Base-by-base conservation (phyloP, 768 basidiomycete species). In the Chalciporus pseudorubinellus region DNA sequence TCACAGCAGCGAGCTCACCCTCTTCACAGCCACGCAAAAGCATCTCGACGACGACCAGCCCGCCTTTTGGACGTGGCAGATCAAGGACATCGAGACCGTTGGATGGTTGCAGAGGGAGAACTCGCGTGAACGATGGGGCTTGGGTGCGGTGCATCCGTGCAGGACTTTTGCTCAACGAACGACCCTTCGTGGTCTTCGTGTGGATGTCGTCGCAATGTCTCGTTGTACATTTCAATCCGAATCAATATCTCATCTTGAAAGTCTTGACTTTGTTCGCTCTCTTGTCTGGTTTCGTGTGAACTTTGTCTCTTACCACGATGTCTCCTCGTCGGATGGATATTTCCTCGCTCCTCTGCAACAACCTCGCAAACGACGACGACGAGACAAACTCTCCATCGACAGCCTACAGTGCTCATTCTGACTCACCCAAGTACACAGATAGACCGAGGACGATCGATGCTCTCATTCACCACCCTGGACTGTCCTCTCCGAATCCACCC, bases 21-120 rank as follows among this genome's bases (percentile, higher is more conserved):
- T 4, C 3, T 1, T 12, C 3, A 1, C 56, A 89, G 87, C 81
- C 79, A 65, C 73, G 65, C 81, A 89, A 59, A 92, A 92, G 89
- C 89, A 91, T 91, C 89, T 90, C 85, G 79, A 83, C 77, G 86
- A 91, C 63, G 88, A 82, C 72, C 74, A 72, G 83, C 79, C 81
- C 86, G 80, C 88, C 80, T 68, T 39, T 57, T 72, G 82, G 87
- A 86, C 73, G 81, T 81, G 62, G 85, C 73, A 77, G 81, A 76
- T 87, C 85, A 78, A 89, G 79, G 89, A 91, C 82, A 74, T 82
- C 76, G 89, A 85, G 89, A 91, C 86, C 89, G 89, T 92, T 83
- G 79, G 65, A 72, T 71, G 76, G 84, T 85, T 88, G 89, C 81
- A 89, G 89, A 91, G 62, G 52, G 64, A 68, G 63, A 69, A 78